Conservation (phyloP, 2,329 filamentous ascomycete genomes). For the Fusarium nisikadoi region DNA sequence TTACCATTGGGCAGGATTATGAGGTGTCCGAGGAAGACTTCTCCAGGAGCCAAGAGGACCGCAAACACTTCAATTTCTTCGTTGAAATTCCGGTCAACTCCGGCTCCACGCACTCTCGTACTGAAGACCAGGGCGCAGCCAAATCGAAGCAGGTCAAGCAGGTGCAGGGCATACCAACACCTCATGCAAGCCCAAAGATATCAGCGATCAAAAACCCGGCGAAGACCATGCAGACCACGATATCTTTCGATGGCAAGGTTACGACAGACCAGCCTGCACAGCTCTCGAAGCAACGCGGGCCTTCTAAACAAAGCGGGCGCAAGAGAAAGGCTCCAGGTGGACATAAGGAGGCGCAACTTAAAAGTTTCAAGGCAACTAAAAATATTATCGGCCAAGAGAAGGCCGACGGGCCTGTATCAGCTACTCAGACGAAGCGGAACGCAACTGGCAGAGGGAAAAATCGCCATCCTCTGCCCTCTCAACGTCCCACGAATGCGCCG, state of each 20-base stretch:
- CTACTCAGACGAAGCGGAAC: slow-evolving; percentile 2
- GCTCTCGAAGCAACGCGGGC: slow-evolving; percentile 46
- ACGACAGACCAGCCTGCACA: slow-evolving; percentile 29
- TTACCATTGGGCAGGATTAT: slow-evolving; percentile 62
- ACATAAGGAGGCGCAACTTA: slow-evolving; percentile 56
- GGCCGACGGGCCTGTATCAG: slow-evolving; percentile 31
- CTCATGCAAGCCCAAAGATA: slow-evolving; percentile 65
- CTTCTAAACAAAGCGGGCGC: slow-evolving; percentile 47
- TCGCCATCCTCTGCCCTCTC: slow-evolving; percentile 32
- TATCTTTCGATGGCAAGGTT: slow-evolving; percentile 54
- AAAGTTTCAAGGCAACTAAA: slow-evolving; percentile 41
- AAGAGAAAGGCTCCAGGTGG: slow-evolving; percentile 52
- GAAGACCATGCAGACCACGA: slow-evolving; percentile 63
- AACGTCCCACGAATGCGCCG: slow-evolving; percentile 34
- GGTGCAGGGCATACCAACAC: slow-evolving; percentile 65
- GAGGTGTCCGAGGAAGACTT: slow-evolving; percentile 59
- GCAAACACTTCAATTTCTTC: slow-evolving; percentile 45
- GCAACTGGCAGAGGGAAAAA: neutral
- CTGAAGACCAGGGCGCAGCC: slow-evolving; percentile 42
- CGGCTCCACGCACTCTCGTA: slow-evolving; percentile 22
- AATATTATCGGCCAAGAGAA: slow-evolving; percentile 26
- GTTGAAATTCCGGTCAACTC: slow-evolving; percentile 44
- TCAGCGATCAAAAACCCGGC: slow-evolving; percentile 53
- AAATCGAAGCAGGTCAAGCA: slow-evolving; percentile 56
- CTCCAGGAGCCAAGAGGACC: slow-evolving; percentile 52